phyloP scores from a whole-genome alignment of 2,329 filamentous ascomycete species.

The Thelonectria olida region DNA sequence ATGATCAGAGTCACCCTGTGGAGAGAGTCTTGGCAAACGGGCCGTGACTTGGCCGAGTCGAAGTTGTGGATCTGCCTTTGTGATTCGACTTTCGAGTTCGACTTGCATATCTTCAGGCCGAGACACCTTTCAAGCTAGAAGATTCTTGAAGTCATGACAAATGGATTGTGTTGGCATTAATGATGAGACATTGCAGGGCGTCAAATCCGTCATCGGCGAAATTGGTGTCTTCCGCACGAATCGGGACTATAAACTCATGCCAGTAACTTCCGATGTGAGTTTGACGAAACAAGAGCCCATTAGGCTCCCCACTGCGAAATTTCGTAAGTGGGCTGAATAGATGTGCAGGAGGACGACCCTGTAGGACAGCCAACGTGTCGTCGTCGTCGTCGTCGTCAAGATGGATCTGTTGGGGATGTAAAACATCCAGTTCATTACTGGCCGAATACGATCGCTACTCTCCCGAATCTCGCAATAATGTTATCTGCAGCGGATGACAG shows the following conservation, averaged over 20 bases:
- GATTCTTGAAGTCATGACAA: slow-evolving; percentile 22
- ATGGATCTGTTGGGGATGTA: not conserved
- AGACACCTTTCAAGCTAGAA: slow-evolving; percentile 23
- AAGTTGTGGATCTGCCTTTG: slow-evolving; percentile 7
- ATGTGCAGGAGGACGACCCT: not conserved
- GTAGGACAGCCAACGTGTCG: not conserved
- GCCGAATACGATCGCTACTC: not conserved
- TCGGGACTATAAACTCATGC: not conserved
- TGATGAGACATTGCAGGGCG: not conserved
- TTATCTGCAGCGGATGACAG: not conserved
- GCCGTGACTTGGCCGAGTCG: slow-evolving; percentile 10
- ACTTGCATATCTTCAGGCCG: slow-evolving; percentile 36
- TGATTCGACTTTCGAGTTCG: slow-evolving; percentile 2
- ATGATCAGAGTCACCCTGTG: not conserved
- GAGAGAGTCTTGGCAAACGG: slow-evolving; percentile 1
- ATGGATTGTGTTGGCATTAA: slow-evolving; percentile 9
- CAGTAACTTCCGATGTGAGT: not conserved
- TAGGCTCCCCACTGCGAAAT: not conserved
- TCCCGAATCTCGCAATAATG: slow-evolving; percentile 1
- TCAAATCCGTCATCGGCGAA: not conserved
- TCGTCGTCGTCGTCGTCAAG: slow-evolving; percentile 3
- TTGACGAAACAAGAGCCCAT: not conserved
- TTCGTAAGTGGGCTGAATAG: not conserved
- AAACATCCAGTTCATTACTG: not conserved
- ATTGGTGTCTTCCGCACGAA: not conserved